A percentile compares a stretch with the other conserved stretches of the same genome.
Conservation (phyloP, 148 eudicot genomes). For the Camellia lanceoleosa region DNA sequence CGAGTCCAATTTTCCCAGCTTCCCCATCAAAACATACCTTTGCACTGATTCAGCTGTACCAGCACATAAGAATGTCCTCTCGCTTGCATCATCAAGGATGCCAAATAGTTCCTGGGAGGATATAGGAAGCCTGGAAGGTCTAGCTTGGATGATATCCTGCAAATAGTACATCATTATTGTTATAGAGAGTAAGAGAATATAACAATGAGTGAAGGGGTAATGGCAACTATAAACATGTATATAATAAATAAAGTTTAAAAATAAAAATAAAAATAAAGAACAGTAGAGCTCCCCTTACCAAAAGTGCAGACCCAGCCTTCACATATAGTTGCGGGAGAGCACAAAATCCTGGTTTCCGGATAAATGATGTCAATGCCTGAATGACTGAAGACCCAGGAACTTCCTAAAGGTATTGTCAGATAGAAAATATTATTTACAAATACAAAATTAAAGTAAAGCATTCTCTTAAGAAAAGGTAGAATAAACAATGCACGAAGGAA, state of each 20-base stretch:
- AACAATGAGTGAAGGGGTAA: background rate
- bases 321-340: conserved; percentile 65
- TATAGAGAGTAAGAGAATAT: background rate
- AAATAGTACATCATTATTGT: conserved; percentile 12
- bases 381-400: conserved; percentile 63
- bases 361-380: conserved; percentile 48
- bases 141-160: conserved; percentile 83
- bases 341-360: conserved; percentile 56
- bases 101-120: conserved; percentile 67
- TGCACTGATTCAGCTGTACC: conserved; percentile 79
- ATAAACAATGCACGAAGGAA: background rate
- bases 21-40: conserved; percentile 82
- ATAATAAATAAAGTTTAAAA: background rate
- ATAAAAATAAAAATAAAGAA: background rate
- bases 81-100: conserved; percentile 90
- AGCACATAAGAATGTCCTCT: conserved; percentile 89
- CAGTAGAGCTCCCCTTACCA: conserved; percentile 43
- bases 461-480: background rate
- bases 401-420: conserved; percentile 39
- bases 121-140: conserved; percentile 60
- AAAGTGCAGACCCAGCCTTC: conserved; percentile 67
- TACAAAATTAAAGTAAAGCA: background rate
- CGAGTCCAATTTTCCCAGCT: conserved; percentile 72
- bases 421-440: background rate
- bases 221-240: background rate